Evolutionary conservation across 148 eudicot genomes (phyloP).

Genomic region (Chenopodium berlandieri): DNA sequence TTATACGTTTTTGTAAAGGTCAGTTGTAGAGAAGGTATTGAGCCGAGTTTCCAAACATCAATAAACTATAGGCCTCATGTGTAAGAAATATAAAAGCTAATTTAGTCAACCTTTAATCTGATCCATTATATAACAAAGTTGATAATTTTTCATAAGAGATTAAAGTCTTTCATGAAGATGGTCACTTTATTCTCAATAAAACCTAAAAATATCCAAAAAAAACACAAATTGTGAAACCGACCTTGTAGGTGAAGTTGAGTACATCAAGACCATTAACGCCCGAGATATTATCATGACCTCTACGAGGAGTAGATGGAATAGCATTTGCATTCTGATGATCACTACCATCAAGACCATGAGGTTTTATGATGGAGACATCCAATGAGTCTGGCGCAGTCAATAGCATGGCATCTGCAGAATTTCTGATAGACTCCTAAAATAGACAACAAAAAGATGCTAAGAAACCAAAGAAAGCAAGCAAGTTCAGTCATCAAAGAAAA

Average conservation of each 20-base stretch:
- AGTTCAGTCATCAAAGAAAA: neutral
- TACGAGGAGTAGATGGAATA: conserved; percentile 57
- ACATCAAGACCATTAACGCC: conserved; percentile 84
- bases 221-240: conserved; percentile 27
- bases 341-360: conserved; percentile 40
- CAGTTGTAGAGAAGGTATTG: no score
- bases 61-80: neutral
- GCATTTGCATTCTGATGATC: conserved; percentile 40
- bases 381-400: conserved; percentile 80
- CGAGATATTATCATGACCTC: conserved; percentile 47
- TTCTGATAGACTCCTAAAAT: conserved; percentile 81
- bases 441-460: conserved; percentile 4
- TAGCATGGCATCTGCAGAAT: conserved; percentile 82
- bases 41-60: no score
- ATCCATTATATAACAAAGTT: neutral
- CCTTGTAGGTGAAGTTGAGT: conserved; percentile 88
- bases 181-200: neutral
- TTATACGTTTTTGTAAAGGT: no score
- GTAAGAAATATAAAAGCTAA: neutral
- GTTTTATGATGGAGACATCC: conserved; percentile 65
- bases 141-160: neutral
- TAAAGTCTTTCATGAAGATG: neutral
- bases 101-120: neutral
- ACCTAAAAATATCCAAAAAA: no score
- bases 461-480: conserved; percentile 7